Evolutionary conservation across 2,329 filamentous ascomycete species (phyloP), one percentile per base, ranked within the genome.

Genomic region (Botrytis pseudocinerea): DNA sequence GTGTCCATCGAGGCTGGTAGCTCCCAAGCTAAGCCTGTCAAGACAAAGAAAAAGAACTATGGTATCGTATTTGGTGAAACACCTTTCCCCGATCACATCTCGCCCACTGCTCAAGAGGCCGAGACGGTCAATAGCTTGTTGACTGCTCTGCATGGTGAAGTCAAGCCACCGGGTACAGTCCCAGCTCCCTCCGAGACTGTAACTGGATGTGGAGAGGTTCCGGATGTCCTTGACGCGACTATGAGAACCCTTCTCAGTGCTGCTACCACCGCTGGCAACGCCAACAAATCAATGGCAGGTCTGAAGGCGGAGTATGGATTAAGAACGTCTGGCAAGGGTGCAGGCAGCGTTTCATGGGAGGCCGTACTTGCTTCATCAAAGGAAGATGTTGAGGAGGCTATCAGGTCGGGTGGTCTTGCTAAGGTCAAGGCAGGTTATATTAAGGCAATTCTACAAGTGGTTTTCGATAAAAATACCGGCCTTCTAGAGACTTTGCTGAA

Each of bases 321-420:
- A 28, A 82, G 91, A 5, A 80, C 89, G 46, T 84, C 87, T 60
- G 89, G 91, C 10, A 83, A 91, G 16, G 91, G 91, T 8, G 89
- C 91, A 77, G 91, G 91, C 4, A 93, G 91, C 71, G 90, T 94
- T 12, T 85, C 94, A 79, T 95, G 92, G 91, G 88, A 93, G 76
- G 89, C 88, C 16, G 90, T 95, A 2, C 87, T 89, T 35, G 81
- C 83, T 40, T 88, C 90, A 2, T 81, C 88, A 1, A 80, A 88
- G 7, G 84, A 87, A 57, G 88, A 91, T 9, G 84, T 96, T n/a
- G 88, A 87, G 63, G 83, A 91, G 69, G 88, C 92, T 0, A 94
- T 96, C 78, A 90, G 89, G 76, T 82, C 83, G 12, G 93, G 92
- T 16, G 94, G 94, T 0, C 84, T 95, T 2, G 91, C 89, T 3